A percentile compares a stretch with the other conserved stretches of the same genome.
Conservation (phyloP, 2,329 filamentous ascomycete species). For the Trichoderma endophyticum region DNA sequence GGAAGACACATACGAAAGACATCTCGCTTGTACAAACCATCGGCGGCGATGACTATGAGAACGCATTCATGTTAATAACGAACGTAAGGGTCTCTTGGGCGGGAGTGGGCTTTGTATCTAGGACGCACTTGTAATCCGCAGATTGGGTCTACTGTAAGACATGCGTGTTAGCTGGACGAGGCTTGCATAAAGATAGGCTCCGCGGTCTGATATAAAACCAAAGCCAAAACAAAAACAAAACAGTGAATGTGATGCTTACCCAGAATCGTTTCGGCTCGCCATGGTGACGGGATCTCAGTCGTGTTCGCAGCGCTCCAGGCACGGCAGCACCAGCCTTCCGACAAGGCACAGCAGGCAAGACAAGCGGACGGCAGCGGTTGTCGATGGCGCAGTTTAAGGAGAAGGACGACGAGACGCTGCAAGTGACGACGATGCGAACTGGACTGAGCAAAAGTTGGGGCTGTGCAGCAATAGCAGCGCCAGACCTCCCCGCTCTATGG, state of each 20-base stretch:
- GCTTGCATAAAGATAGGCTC: not conserved
- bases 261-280: conserved; percentile 18
- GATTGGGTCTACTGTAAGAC: conserved; percentile 67
- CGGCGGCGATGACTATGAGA: conserved; percentile 85
- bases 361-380: not conserved
- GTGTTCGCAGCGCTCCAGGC: conserved; percentile 15
- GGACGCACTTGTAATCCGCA: conserved; percentile 84
- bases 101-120: not conserved
- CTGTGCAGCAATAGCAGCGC: conserved; percentile 16
- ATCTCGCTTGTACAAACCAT: conserved; percentile 98
- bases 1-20: conserved; percentile 76
- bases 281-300: conserved; percentile 4
- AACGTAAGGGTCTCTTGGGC: not conserved
- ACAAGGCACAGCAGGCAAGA: not conserved
- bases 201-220: not conserved
- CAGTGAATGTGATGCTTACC: conserved; percentile 2
- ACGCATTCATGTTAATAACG: conserved; percentile 22
- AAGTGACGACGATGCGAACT: conserved; percentile 17
- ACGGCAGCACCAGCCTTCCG: conserved; percentile 16
- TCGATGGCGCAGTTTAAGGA: conserved; percentile 17
- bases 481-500: conserved; percentile 20
- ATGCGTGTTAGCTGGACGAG: conserved; percentile 2
- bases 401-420: conserved; percentile 4
- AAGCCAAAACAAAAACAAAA: not conserved
- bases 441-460: conserved; percentile 17